Base-by-base conservation (phyloP, 352 stramenopile genomes). In the Phytophthora syringae region DNA sequence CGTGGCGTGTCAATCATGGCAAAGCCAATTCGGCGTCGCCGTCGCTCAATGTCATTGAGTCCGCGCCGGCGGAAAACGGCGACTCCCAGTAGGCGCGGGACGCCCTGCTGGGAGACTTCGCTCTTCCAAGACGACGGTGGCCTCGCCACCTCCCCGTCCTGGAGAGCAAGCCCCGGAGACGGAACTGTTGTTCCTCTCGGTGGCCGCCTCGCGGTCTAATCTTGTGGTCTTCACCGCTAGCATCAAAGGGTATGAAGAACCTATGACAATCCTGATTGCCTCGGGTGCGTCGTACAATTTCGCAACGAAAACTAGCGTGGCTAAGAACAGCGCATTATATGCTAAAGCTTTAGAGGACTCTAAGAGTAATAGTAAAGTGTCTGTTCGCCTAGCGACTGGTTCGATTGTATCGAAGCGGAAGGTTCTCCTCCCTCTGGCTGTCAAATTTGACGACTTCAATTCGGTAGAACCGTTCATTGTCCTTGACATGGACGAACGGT, bases 241-340 rank as follows among this genome's bases (percentile, higher is more conserved):
- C 25, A 24, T 52, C 12, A 52, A 52, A 13, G 44, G 22, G 9
- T 52, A 39, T 22, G 21, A 52, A 39, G 24, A 52, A 39, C 44
- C 22, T 7, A 37, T 52, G 44, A 52, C 24, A 1, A 18, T 52
- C 25, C 24, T 52, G 44, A 52, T 52, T 6, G 44, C 22, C 22
- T 52, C 25, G 16, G 44, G 44, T 13, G 44, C 43, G 43, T 40
- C 34, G 2, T 40, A 40, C 34, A 40, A 40, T 18, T 40, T 40
- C 34, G 7, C 34, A 16, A 40, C 22, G 21, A 50, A 50, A 20
- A 7, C 22, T 21, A 36, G 21, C 34, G 43, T 50, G 43, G 34
- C 34, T 20, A 40, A 12, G 34, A 40, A 40, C 11, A 40, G 11
- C n/a, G 15, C 34, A 40, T 18, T 40, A 16, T 22, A 52, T 52